Evolutionary conservation across 805 yeast genomes (phyloP).

Genomic region (Sungouiella thailandica): DNA sequence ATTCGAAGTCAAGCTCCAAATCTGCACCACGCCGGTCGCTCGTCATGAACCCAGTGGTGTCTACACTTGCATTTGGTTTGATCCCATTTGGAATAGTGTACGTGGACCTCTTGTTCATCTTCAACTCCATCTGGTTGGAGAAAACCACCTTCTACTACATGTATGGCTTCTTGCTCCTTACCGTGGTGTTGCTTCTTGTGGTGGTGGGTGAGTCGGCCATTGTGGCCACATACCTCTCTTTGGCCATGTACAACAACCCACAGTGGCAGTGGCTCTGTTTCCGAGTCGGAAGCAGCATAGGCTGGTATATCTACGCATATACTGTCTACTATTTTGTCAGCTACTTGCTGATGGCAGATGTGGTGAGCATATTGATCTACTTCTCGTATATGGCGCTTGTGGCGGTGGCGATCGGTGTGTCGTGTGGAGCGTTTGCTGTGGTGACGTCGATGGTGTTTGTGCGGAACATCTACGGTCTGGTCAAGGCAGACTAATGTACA

Average conservation of each 20-base stretch:
- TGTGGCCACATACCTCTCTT: slow-evolving; percentile 59
- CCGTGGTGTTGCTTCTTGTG: slow-evolving; percentile 52
- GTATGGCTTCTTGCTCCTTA: slow-evolving; percentile 71
- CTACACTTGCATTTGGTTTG: slow-evolving; percentile 53
- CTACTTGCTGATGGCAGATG: slow-evolving; percentile 57
- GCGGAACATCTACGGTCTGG: slow-evolving; percentile 52
- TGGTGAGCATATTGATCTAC: slow-evolving; percentile 63
- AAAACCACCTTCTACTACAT: slow-evolving; percentile 73
- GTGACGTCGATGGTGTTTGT: slow-evolving; percentile 64
- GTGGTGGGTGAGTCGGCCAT: slow-evolving; percentile 70
- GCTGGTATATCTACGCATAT: slow-evolving; percentile 64
- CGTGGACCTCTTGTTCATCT: slow-evolving; percentile 68
- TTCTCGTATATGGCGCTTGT: slow-evolving; percentile 67
- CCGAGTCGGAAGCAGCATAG: slow-evolving; percentile 62
- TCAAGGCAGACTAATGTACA: slow-evolving; percentile 56
- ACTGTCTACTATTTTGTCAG: slow-evolving; percentile 61
- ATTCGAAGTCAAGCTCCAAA: slow-evolving; percentile 1
- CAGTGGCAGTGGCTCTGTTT: slow-evolving; percentile 86
- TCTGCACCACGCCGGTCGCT: slow-evolving; percentile 15
- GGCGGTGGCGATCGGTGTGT: slow-evolving; percentile 56
- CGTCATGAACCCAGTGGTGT: slow-evolving; percentile 18
- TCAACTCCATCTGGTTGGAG: slow-evolving; percentile 76
- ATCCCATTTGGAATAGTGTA: slow-evolving; percentile 79
- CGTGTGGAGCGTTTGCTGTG: slow-evolving; percentile 73
- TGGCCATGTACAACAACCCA: slow-evolving; percentile 49